Evolutionary conservation across 2,329 filamentous ascomycete genomes (phyloP), one percentile per base, ranked within the genome.

Genomic region (Beauveria rudraprayagi): DNA sequence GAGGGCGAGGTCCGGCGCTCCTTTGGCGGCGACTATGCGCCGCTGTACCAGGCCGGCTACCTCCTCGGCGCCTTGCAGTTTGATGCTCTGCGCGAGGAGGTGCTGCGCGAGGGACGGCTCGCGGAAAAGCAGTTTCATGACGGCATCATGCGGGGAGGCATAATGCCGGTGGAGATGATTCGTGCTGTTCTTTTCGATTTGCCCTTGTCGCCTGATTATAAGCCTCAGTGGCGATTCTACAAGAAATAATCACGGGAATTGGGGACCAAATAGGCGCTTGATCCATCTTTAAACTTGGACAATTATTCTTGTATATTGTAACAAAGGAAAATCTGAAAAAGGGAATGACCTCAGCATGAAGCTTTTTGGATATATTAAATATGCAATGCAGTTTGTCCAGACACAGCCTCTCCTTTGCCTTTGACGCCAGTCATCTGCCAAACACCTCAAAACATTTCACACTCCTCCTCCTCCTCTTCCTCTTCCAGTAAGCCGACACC

Each of bases 1-100:
- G 83, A 86, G 67, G 83, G 81, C 1, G 83, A 86, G 68, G 83
- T 86, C 1, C 74, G 83, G 17, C 71, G 83, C 28, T 83, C 79
- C 16, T 76, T 86, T 37, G 78, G 77, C 62, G 82, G 82, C 1
- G 77, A 81, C 17, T 85, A 85, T 67, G 71, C 76, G 1, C 82
- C 83, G 1, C 66, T 86, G 7, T 86, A 86, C 64, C 83, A 86
- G 68, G 80, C 80, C 0, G 83, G 79, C 0, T 86, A 86, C 67
- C 80, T 85, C 77, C 70, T 85, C 1, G 83, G 83, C 0, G 83
- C 83, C 1, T 68, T 86, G 66, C 83, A 86, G 67, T 67, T 86
- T 10, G 78, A 78, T 66, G 70, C 73, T 5, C 66, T 86, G 62
- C 71, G 82, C 2, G 70, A 75, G 14, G 81, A 85, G 68, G 69